Evolutionary conservation across 345 rosid genomes (phyloP).

Genomic region (Bruguiera gymnorhiza): DNA sequence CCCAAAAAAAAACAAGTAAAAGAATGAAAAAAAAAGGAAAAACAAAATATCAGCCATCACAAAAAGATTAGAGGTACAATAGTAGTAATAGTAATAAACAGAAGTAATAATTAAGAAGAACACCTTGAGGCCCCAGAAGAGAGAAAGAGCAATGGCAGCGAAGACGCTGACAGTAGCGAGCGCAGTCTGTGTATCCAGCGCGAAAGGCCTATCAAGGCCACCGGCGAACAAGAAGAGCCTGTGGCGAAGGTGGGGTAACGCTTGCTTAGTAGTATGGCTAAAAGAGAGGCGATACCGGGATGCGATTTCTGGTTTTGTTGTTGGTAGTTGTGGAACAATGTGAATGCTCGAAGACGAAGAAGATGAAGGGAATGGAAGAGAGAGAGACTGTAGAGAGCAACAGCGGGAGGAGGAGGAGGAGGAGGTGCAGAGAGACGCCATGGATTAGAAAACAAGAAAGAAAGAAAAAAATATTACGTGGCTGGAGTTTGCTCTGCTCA

Average conservation of each 20-base stretch:
- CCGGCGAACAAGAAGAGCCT: slow-evolving; percentile 51
- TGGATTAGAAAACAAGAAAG: slow-evolving; percentile 27
- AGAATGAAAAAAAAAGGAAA: background rate
- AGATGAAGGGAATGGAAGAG: slow-evolving; percentile 14
- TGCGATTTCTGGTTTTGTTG: slow-evolving; percentile 22
- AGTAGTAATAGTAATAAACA: too few species aligned
- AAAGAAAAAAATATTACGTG: slow-evolving; percentile 1
- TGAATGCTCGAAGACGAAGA: slow-evolving; percentile 17
- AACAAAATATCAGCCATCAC: too few species aligned
- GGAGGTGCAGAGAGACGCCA: slow-evolving; percentile 41
- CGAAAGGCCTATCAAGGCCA: slow-evolving; percentile 44
- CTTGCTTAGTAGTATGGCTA: slow-evolving; percentile 13
- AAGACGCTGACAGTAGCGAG: slow-evolving; percentile 70
- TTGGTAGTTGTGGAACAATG: slow-evolving; percentile 17
- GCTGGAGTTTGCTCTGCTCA: slow-evolving; percentile 27
- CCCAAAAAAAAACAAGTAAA: background rate
- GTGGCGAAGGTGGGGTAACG: slow-evolving; percentile 25
- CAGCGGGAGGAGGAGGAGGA: background rate
- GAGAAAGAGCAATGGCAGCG: slow-evolving; percentile 77
- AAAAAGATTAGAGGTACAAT: too few species aligned
- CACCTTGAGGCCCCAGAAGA: slow-evolving; percentile 82
- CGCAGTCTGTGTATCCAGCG: slow-evolving; percentile 67
- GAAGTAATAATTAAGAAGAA: background rate
- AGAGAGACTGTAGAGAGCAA: slow-evolving; percentile 7
- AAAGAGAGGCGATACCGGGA: slow-evolving; percentile 21